These are phyloP conservation scores for Trametes hirsuta DNA, from an alignment of 1,284 basidiomycete genomes.

Conservation along the genomic window DNA sequence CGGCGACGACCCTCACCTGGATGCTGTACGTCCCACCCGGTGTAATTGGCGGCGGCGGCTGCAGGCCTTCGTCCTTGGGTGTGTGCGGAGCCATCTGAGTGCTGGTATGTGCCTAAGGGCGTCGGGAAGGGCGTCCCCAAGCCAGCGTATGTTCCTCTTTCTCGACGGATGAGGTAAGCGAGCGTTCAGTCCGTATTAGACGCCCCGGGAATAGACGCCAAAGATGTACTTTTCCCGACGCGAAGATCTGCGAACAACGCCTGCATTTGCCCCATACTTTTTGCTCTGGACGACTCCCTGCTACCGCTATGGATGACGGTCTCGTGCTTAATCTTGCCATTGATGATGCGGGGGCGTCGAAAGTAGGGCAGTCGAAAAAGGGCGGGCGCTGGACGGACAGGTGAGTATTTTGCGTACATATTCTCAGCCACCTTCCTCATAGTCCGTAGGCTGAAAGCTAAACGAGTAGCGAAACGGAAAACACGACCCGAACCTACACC, in stretches of 20 bases:
- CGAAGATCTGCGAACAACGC: slow-evolving; percentile 6
- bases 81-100: slow-evolving; percentile 29
- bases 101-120: neutral
- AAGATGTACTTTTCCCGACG: slow-evolving; percentile 10
- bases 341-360: slow-evolving; percentile 40
- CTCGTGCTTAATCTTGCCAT: slow-evolving; percentile 68
- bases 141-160: slow-evolving; percentile 6
- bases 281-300: neutral
- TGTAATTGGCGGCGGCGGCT: slow-evolving; percentile 66
- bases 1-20: slow-evolving; percentile 52
- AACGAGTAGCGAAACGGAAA: slow-evolving; percentile 69
- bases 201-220: neutral
- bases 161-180: slow-evolving; percentile 8
- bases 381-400: slow-evolving; percentile 87
- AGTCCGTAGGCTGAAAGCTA: slow-evolving; percentile 63
- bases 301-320: slow-evolving; percentile 62
- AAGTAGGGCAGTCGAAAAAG: slow-evolving; percentile 49
- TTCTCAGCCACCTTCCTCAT: slow-evolving; percentile 7
- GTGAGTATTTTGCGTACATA: slow-evolving; percentile 43
- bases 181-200: slow-evolving; percentile 7
- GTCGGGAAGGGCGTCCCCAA: neutral
- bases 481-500: slow-evolving; percentile 27
- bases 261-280: neutral
- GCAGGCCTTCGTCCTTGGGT: slow-evolving; percentile 45
- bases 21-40: slow-evolving; percentile 77